Evolutionary conservation across 2,329 filamentous ascomycete genomes (phyloP).

Genomic region (Cladosporium cucumerinum): DNA sequence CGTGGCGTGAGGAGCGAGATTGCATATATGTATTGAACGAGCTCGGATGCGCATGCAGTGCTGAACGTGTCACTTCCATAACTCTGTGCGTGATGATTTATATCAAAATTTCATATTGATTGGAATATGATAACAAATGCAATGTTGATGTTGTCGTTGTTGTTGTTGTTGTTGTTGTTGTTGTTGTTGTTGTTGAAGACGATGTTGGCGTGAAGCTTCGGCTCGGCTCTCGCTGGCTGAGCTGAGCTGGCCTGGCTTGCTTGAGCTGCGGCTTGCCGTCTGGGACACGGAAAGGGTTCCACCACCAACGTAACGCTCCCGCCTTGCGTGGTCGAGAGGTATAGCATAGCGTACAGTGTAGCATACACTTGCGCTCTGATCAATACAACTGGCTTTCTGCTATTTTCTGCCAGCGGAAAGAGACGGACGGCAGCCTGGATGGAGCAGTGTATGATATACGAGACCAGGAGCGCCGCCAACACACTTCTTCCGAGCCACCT

Average conservation of each 20-base stretch:
- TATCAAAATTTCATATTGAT: not conserved
- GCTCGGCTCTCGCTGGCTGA: slow-evolving; percentile 2
- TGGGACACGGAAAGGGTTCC: slow-evolving; percentile 3
- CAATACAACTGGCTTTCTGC: not conserved
- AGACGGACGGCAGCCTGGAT: not conserved
- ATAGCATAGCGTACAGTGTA: not conserved
- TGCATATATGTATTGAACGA: not conserved
- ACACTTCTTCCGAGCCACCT: not conserved
- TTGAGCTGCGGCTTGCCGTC: slow-evolving; percentile 3
- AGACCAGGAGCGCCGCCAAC: slow-evolving; percentile 3
- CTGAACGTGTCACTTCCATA: not conserved
- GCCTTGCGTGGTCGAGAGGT: slow-evolving; percentile 4
- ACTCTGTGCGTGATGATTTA: not conserved
- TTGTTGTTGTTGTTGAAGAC: not conserved
- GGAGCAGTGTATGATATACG: slow-evolving; percentile 9
- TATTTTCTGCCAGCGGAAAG: not conserved
- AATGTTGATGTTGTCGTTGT: not conserved
- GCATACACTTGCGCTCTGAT: not conserved
- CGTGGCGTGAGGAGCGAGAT: not conserved
- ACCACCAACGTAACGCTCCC: slow-evolving; percentile 7
- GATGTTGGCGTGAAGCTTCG: not conserved
- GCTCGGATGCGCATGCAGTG: not conserved
- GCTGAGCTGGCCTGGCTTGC: not conserved
- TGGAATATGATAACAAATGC: not conserved
- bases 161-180: not conserved